Conservation (phyloP, 805 yeast genomes). For the Lachancea dasiensis region DNA sequence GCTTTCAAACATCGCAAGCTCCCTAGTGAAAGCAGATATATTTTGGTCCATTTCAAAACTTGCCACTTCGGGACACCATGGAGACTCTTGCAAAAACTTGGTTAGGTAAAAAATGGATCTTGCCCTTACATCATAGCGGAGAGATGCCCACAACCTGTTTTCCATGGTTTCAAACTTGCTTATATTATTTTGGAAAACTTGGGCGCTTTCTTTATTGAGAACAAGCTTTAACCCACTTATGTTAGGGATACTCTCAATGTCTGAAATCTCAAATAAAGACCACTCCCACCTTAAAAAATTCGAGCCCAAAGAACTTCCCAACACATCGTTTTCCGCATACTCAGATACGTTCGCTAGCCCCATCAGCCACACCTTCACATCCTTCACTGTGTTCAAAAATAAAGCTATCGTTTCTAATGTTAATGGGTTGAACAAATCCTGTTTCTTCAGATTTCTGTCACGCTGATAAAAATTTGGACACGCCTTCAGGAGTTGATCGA, state of each 20-base stretch:
- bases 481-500: conserved; percentile 22
- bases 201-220: conserved; percentile 16
- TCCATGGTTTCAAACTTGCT: conserved; percentile 18
- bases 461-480: conserved; percentile 29
- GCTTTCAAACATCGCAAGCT: conserved; percentile 25
- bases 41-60: conserved; percentile 28
- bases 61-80: conserved; percentile 29
- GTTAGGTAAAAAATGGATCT: conserved; percentile 27
- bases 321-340: conserved; percentile 1
- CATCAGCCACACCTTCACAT: conserved; percentile 61
- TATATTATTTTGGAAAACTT: conserved; percentile 18
- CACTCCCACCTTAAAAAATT: conserved; percentile 31
- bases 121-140: conserved; percentile 29
- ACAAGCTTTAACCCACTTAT: conserved; percentile 16
- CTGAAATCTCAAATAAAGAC: conserved; percentile 37
- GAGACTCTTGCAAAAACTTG: conserved; percentile 20
- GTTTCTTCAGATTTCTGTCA: conserved; percentile 33
- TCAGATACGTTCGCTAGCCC: conserved; percentile 39
- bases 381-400: conserved; percentile 47
- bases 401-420: conserved; percentile 47
- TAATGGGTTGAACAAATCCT: conserved; percentile 49
- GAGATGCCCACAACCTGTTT: conserved; percentile 17
- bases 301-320: conserved; percentile 1
- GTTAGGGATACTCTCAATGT: conserved; percentile 18
- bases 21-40: conserved; percentile 25